phyloP scores from a whole-genome alignment of 1,284 basidiomycete genomes.

The Trichosporon coremiiforme region DNA sequence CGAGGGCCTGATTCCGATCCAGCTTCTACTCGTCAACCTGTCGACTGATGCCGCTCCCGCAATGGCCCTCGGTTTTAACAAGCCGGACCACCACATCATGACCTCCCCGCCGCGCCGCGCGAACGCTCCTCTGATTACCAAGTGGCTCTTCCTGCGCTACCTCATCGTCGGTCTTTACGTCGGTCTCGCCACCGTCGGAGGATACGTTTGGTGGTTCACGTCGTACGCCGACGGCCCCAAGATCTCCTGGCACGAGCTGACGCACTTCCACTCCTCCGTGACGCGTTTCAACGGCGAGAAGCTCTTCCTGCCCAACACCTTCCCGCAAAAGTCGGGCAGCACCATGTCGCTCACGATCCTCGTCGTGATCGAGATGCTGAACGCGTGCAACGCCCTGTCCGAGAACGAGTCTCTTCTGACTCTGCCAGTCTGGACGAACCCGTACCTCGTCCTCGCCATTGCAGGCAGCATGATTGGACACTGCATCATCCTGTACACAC shows the following conservation, averaged over 20 bases:
- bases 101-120: constrained; percentile 82
- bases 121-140: constrained; percentile 84
- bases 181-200: constrained; percentile 90
- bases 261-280: constrained; percentile 90
- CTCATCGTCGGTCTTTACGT: constrained; percentile 92
- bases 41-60: constrained; percentile 90
- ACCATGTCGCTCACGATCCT: constrained; percentile 86
- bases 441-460: constrained; percentile 85
- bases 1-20: constrained; percentile 95
- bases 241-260: constrained; percentile 92
- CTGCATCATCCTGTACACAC: constrained; percentile 91
- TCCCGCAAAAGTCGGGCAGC: constrained; percentile 68
- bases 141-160: constrained; percentile 95
- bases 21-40: constrained; percentile 95
- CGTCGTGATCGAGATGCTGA: constrained; percentile 92
- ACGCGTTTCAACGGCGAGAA: constrained; percentile 75
- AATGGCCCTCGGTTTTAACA: constrained; percentile 98
- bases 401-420: constrained; percentile 92
- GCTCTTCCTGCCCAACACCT: constrained; percentile 10
- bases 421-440: constrained; percentile 90
- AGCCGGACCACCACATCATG: constrained; percentile 95
- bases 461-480: constrained; percentile 87
- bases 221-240: constrained; percentile 86
- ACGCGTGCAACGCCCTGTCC: constrained; percentile 97
- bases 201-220: constrained; percentile 99